Evolutionary conservation across 108 stramenopile genomes (phyloP).

Genomic region (Cylindrotheca closterium): DNA sequence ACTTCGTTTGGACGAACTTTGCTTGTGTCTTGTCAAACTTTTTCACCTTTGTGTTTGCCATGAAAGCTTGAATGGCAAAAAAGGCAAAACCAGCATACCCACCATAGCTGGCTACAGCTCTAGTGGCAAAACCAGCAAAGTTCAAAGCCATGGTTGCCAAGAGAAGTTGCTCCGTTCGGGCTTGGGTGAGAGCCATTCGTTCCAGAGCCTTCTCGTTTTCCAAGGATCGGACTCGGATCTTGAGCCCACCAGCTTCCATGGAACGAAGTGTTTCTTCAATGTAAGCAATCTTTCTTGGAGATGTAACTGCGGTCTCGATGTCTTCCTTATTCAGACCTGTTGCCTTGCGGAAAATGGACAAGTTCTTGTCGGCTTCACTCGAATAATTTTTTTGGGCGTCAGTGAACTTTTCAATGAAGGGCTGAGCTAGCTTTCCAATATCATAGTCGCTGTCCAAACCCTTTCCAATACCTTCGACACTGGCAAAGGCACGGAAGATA

Average conservation of each 20-base stretch:
- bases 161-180: conserved; percentile 73
- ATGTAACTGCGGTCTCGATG: conserved; percentile 70
- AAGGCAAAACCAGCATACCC: conserved; percentile 64
- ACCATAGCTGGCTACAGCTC: conserved; percentile 40
- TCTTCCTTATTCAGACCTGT: conserved; percentile 82
- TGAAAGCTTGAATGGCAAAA: conserved; percentile 67
- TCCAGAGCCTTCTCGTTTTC: conserved; percentile 93
- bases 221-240: conserved; percentile 90
- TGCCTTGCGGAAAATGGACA: conserved; percentile 72
- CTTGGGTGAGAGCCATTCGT: conserved; percentile 80
- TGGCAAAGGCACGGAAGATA: conserved; percentile 96
- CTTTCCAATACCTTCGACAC: conserved; percentile 96
- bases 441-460: conserved; percentile 87
- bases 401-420: conserved; percentile 91
- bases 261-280: conserved; percentile 87
- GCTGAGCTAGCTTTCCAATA: conserved; percentile 92
- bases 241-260: conserved; percentile 87
- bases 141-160: conserved; percentile 73
- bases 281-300: conserved; percentile 86
- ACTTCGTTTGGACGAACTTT: conserved; percentile 65
- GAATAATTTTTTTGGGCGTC: conserved; percentile 70
- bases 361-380: conserved; percentile 66
- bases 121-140: conserved; percentile 58
- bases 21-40: conserved; percentile 90
- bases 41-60: conserved; percentile 70